Evolutionary conservation across 2,329 filamentous ascomycete genomes (phyloP).

Genomic region (Colletotrichum tamarilloi): DNA sequence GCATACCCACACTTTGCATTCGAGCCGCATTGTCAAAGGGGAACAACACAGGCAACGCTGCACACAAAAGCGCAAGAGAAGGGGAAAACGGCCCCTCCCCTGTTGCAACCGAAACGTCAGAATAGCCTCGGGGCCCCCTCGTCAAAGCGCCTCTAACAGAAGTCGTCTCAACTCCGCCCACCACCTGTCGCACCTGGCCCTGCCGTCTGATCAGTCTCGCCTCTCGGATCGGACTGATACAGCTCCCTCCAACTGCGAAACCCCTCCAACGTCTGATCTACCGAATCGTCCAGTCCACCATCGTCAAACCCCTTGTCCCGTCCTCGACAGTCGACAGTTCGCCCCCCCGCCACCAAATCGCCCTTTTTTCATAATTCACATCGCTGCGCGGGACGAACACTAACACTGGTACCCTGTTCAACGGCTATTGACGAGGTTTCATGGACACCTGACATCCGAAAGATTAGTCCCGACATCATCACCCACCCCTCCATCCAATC

Average conservation of each 20-base stretch:
- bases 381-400: constrained; percentile 24
- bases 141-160: constrained; percentile 58
- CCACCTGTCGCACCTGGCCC: constrained; percentile 40
- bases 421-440: constrained; percentile 49
- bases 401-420: constrained; percentile 20
- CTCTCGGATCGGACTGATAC: constrained; percentile 38
- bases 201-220: constrained; percentile 42
- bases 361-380: constrained; percentile 15
- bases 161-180: constrained; percentile 54
- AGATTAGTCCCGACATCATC: constrained; percentile 25
- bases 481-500: constrained; percentile 14
- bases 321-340: constrained; percentile 16
- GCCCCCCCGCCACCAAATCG: constrained; percentile 37
- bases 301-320: constrained; percentile 6
- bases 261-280: constrained; percentile 59
- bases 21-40: constrained; percentile 11
- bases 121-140: constrained; percentile 46
- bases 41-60: not conserved
- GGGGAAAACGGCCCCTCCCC: constrained; percentile 39
- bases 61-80: not conserved
- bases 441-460: constrained; percentile 52
- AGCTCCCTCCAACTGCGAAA: constrained; percentile 51
- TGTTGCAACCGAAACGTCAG: constrained; percentile 51
- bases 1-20: not conserved
- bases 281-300: constrained; percentile 32